Conservation (phyloP, 257 asterid species). For the Fraxinus excelsior region DNA sequence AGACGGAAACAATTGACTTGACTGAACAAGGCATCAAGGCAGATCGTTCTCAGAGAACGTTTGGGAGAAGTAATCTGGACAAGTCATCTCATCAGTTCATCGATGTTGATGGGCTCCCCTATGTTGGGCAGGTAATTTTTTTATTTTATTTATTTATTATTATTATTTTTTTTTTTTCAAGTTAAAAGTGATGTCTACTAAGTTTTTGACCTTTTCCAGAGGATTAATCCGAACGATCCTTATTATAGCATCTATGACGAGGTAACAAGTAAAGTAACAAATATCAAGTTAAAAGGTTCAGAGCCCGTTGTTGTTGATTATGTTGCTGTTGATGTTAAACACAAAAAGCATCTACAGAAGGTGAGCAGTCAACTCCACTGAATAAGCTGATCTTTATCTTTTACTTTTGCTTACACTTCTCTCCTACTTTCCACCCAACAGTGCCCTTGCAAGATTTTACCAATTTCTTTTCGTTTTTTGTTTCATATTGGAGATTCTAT, state of each 20-base stretch:
- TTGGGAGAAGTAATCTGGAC: constrained; percentile 74
- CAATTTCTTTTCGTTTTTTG: not conserved
- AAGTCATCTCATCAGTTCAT: constrained; percentile 57
- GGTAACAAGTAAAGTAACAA: constrained; percentile 41
- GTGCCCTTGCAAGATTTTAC: constrained; percentile 2
- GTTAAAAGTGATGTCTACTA: not conserved
- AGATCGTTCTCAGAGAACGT: constrained; percentile 51
- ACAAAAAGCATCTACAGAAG: constrained; percentile 63
- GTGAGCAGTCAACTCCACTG: constrained; percentile 38
- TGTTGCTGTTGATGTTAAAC: constrained; percentile 82
- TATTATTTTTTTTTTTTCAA: too few relatives aligned
- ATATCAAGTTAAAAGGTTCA: constrained; percentile 59
- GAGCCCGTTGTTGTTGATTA: constrained; percentile 80
- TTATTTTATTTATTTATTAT: not conserved
- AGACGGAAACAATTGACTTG: constrained; percentile 94
- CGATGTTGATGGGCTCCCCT: constrained; percentile 95
- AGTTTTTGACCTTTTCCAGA: constrained; percentile 50
- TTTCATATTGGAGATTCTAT: constrained; percentile 3
- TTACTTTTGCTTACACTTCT: not conserved
- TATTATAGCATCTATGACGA: constrained; percentile 68
- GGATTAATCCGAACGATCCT: constrained; percentile 64
- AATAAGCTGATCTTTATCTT: not conserved
- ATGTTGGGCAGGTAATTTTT: constrained; percentile 80
- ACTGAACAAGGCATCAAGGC: constrained; percentile 53
- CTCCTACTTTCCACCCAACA: not conserved